Evolutionary conservation across 176 grass and related monocot genomes (phyloP).

Genomic region (Avena atlantica): DNA sequence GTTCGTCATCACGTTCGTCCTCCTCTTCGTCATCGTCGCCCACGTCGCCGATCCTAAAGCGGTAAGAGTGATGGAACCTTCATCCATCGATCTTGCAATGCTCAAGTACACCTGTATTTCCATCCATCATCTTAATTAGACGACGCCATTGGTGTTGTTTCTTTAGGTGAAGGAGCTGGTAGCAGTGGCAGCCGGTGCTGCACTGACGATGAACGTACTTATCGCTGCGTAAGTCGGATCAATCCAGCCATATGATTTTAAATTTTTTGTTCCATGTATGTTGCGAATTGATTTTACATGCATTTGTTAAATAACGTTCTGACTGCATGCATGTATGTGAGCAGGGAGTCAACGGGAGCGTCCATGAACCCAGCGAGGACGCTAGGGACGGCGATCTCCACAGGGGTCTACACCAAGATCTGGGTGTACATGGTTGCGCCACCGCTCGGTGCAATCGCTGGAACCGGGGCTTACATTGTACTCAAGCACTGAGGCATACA

Average conservation of each 20-base stretch:
- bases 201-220: slow-evolving; percentile 46
- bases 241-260: background rate
- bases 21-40: slow-evolving; percentile 70
- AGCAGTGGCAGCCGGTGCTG: slow-evolving; percentile 37
- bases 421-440: slow-evolving; percentile 64
- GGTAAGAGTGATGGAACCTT: background rate
- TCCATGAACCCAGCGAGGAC: slow-evolving; percentile 74
- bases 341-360: slow-evolving; percentile 52
- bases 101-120: background rate
- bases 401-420: slow-evolving; percentile 54
- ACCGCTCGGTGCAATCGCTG: slow-evolving; percentile 48
- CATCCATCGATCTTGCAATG: background rate
- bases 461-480: slow-evolving; percentile 46
- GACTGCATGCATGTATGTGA: background rate
- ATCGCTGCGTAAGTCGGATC: slow-evolving; percentile 40
- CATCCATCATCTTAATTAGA: background rate
- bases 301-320: background rate
- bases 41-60: slow-evolving; percentile 46
- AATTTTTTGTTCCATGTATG: background rate
- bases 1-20: slow-evolving; percentile 67
- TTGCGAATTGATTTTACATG: background rate
- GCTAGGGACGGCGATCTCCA: slow-evolving; percentile 55
- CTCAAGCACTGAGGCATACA: slow-evolving; percentile 35
- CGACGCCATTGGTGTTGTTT: background rate
- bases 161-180: slow-evolving; percentile 50